Conservation (phyloP, 257 asterid genomes). For the Forsythia suspensa region DNA sequence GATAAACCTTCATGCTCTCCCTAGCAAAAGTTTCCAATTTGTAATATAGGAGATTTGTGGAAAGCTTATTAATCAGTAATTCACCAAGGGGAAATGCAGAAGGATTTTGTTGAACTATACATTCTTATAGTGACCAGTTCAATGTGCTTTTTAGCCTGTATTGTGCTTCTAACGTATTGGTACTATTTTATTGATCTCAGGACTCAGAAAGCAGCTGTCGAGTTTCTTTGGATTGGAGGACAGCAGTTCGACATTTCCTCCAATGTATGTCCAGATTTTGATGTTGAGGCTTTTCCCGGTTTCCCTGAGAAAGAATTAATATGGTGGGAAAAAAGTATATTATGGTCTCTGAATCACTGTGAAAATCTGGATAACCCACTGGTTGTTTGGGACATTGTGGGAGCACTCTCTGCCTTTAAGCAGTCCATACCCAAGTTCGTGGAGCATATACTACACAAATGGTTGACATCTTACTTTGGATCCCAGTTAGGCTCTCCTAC, state of each 20-base stretch:
- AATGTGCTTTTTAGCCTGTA: neutral
- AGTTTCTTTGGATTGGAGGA: slow-evolving; percentile 91
- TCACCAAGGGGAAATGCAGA: neutral
- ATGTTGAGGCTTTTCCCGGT: slow-evolving; percentile 47
- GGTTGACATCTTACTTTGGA: slow-evolving; percentile 59
- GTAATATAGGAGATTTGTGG: neutral
- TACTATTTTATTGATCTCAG: slow-evolving; percentile 36
- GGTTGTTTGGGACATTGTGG: slow-evolving; percentile 73
- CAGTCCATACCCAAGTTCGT: slow-evolving; percentile 52
- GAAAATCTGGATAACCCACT: slow-evolving; percentile 51
- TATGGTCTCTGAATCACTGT: slow-evolving; percentile 63
- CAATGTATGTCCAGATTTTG: slow-evolving; percentile 33
- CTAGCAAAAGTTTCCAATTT: neutral
- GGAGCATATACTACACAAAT: slow-evolving; percentile 53
- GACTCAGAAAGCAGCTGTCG: slow-evolving; percentile 68
- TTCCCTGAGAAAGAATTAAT: slow-evolving; percentile 57
- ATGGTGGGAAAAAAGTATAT: slow-evolving; percentile 64
- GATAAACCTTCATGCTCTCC: slow-evolving; percentile 1
- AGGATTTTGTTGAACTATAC: neutral
- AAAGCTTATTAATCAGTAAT: neutral
- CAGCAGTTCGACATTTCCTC: slow-evolving; percentile 64
- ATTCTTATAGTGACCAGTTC: slow-evolving; percentile 4
- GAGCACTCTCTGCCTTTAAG: slow-evolving; percentile 70
- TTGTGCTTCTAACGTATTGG: slow-evolving; percentile 7
- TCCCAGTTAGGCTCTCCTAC: slow-evolving; percentile 35